Conservation (phyloP, 768 basidiomycete genomes). For the Trametes cingulata region DNA sequence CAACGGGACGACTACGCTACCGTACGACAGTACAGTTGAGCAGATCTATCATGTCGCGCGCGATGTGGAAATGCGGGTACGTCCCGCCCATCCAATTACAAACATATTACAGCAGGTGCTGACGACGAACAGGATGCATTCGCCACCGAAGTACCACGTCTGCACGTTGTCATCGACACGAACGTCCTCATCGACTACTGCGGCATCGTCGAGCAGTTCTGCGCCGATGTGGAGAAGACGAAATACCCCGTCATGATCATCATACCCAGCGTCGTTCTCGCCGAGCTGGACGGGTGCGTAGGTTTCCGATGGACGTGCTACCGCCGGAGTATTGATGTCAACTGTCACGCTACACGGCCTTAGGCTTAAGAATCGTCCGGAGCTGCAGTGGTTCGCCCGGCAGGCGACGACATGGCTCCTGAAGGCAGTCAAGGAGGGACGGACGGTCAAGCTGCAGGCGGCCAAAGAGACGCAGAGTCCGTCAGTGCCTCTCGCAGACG, state of each 20-base stretch:
- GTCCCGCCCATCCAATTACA: conserved; percentile 11
- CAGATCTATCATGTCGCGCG: conserved; percentile 46
- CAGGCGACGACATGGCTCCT: conserved; percentile 43
- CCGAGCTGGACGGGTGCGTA: conserved; percentile 73
- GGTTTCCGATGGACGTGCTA: not conserved
- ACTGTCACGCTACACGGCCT: not conserved
- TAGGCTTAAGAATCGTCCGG: conserved; percentile 44
- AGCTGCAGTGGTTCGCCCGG: conserved; percentile 63
- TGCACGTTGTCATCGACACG: conserved; percentile 71
- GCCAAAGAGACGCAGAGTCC: conserved; percentile 28
- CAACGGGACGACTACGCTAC: not conserved
- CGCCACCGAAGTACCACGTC: conserved; percentile 22
- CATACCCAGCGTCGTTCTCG: conserved; percentile 73
- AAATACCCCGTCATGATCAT: conserved; percentile 58
- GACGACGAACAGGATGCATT: conserved; percentile 21
- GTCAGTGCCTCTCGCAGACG: not conserved
- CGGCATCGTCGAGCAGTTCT: conserved; percentile 63
- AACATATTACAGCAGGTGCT: not conserved
- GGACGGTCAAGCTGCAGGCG: conserved; percentile 33
- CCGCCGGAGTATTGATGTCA: not conserved
- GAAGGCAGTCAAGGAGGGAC: conserved; percentile 31
- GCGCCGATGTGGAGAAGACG: conserved; percentile 55
- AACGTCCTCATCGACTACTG: conserved; percentile 75
- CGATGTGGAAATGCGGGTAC: conserved; percentile 74
- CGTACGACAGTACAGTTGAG: conserved; percentile 19